Base-by-base conservation (phyloP, 352 stramenopile genomes). In the Pythium dissotocum region DNA sequence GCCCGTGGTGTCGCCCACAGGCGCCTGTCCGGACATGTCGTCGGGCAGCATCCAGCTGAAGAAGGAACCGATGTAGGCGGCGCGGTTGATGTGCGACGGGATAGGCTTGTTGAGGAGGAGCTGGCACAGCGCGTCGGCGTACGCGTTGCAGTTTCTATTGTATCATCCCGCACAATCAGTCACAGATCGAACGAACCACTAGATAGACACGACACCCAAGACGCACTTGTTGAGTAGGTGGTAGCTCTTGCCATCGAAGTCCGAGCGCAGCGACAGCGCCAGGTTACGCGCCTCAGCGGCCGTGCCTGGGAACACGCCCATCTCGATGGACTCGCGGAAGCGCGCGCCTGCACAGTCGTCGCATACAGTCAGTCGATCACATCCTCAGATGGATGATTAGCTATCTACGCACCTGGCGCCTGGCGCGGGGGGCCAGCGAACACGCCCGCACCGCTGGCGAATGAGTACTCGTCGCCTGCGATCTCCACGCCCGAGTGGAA, bases 401-500 rank as follows among this genome's bases (percentile, higher is more conserved):
- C 18, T 7, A 56, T 10, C 44, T 7, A 52, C 58, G 53, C 78
- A 95, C 67, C 91, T 69, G 79, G 75, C 14, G 77, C 88, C 61
- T 94, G 76, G 57, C 76, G 78, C 10, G 93, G 85, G 10, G 58
- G 77, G 1, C 77, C 87, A 9, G 94, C 83, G 77, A 98, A 98
- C 49, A 98, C 83, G 44, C 95, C 95, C 9, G 83, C 90, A 48
- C 93, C 92, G 67, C 81, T 94, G 9, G 91, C 95, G 76, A 96
- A 98, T 42, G 86, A 97, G 68, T 96, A 98, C 75, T 98, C 95
- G 44, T 88, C 80, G 21, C 93, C 93, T 24, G 75, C 83, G 58
- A 98, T 92, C 74, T 98, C 93, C 36, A 98, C 77, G 71, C 95
- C 95, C 51, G 83, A 96, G 79, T 98, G 93, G 79, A 95, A 96